Conservation (phyloP, 2,329 filamentous ascomycete genomes). For the Aspergillus fumigatiaffinis region DNA sequence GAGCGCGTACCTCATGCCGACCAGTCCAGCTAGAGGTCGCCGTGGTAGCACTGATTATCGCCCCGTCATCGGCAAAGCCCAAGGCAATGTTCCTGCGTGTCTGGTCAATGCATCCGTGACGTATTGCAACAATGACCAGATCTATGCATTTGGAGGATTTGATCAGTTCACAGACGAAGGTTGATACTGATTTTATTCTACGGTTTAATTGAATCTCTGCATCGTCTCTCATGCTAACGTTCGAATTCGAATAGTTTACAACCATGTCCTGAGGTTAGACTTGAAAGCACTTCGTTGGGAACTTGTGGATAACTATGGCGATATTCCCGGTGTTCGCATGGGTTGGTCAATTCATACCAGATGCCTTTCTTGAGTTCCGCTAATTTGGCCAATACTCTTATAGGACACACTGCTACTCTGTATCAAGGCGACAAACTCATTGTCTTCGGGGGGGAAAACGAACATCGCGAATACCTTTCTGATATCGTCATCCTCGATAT, state of each 20-base stretch:
- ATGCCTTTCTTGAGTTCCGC: conserved; percentile 4
- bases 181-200: conserved; percentile 21
- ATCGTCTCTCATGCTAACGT: conserved; percentile 1
- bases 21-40: conserved; percentile 68
- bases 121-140: conserved; percentile 96
- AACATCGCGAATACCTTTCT: conserved; percentile 90
- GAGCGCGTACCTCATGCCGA: conserved; percentile 88
- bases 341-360: conserved; percentile 52
- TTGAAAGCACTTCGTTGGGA: conserved; percentile 87
- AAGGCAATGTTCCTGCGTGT: conserved; percentile 81
- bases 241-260: conserved; percentile 63
- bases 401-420: conserved; percentile 89
- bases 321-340: conserved; percentile 96
- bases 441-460: conserved; percentile 96
- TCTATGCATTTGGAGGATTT: conserved; percentile 97
- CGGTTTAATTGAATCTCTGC: background rate
- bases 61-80: conserved; percentile 74
- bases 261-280: conserved; percentile 88
- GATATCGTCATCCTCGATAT: conserved; percentile 96
- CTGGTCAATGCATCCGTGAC: conserved; percentile 97
- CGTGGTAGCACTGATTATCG: conserved; percentile 67
- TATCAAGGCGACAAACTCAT: conserved; percentile 94
- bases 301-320: conserved; percentile 95
- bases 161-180: conserved; percentile 97
- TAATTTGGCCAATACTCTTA: conserved; percentile 3